Evolutionary conservation across 2,329 filamentous ascomycete genomes (phyloP).

Genomic region (Microcyclosporella mali): DNA sequence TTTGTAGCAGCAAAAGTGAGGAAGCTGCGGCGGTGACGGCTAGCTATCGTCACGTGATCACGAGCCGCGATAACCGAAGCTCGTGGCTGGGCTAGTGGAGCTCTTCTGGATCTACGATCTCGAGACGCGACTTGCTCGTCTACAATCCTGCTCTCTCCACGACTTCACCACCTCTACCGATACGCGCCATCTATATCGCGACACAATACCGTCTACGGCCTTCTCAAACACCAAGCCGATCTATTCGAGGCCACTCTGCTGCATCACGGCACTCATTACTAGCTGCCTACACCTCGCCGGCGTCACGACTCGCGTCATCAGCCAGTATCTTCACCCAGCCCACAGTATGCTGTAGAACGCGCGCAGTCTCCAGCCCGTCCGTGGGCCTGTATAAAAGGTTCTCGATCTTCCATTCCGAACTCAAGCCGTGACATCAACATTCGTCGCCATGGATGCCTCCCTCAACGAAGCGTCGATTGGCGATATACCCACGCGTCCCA

Average conservation of each 20-base stretch:
- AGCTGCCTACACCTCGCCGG: neutral
- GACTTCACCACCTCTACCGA: too few relatives aligned
- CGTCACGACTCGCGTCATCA: neutral
- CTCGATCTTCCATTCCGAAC: slow-evolving; percentile 11
- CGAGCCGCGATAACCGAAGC: too few relatives aligned
- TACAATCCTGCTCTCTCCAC: too few relatives aligned
- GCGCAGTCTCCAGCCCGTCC: slow-evolving; percentile 20
- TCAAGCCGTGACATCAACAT: slow-evolving; percentile 19
- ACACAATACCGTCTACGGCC: too few relatives aligned
- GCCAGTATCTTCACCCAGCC: slow-evolving; percentile 1
- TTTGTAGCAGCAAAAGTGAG: slow-evolving; percentile 1
- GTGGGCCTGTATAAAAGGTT: slow-evolving; percentile 14
- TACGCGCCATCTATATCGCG: too few relatives aligned
- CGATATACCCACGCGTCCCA: slow-evolving; percentile 37
- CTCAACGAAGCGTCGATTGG: slow-evolving; percentile 24
- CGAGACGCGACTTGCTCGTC: too few relatives aligned
- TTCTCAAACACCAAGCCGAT: neutral
- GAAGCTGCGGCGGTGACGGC: too few relatives aligned
- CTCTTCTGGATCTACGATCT: too few relatives aligned
- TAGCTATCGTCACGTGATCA: too few relatives aligned
- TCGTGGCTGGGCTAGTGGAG: too few relatives aligned
- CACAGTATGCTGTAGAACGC: slow-evolving; percentile 27
- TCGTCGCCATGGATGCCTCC: slow-evolving; percentile 20
- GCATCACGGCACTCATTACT: neutral
- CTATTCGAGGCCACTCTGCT: neutral